A percentile compares a stretch with the other conserved stretches of the same genome.
Evolutionary conservation across 1,284 basidiomycete genomes (phyloP).

Genomic region (Leccinum ponderosum): DNA sequence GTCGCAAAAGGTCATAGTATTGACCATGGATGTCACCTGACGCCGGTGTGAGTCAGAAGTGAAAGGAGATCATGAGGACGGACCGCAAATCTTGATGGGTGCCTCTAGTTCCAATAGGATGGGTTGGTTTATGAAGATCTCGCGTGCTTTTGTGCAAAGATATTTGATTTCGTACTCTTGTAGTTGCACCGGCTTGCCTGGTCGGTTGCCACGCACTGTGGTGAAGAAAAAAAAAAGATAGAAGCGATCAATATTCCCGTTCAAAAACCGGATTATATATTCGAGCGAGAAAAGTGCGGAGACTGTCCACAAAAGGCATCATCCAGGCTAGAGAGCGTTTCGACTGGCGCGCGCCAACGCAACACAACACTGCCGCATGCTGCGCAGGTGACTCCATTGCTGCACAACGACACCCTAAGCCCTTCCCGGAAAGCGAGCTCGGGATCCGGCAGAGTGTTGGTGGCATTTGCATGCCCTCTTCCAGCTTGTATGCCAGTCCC

Average conservation of each 20-base stretch:
- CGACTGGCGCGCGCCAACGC: constrained; percentile 5
- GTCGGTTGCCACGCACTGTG: constrained; percentile 88
- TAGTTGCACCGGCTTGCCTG: constrained; percentile 91
- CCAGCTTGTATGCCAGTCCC: constrained; percentile 8
- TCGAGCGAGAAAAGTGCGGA: constrained; percentile 1
- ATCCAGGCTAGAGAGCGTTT: constrained; percentile 9
- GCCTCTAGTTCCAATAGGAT: constrained; percentile 93
- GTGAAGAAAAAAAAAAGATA: constrained; percentile 15
- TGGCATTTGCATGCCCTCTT: constrained; percentile 3
- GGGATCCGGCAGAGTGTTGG: not conserved
- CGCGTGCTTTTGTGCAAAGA: constrained; percentile 91
- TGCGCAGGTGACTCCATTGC: constrained; percentile 2
- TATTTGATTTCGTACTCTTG: constrained; percentile 98
- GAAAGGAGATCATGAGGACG: constrained; percentile 37
- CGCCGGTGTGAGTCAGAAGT: constrained; percentile 19
- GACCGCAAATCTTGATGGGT: constrained; percentile 97
- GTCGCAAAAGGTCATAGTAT: constrained; percentile 91
- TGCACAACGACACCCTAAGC: constrained; percentile 6
- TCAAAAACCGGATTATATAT: not conserved
- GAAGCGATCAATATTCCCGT: constrained; percentile 16
- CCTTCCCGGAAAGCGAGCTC: constrained; percentile 3
- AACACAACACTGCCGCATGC: constrained; percentile 22
- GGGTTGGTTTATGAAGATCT: constrained; percentile 96
- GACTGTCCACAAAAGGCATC: not conserved
- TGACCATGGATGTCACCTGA: constrained; percentile 93